Base-by-base conservation (phyloP, 768 basidiomycete species). In the Atractiella rhizophila region DNA sequence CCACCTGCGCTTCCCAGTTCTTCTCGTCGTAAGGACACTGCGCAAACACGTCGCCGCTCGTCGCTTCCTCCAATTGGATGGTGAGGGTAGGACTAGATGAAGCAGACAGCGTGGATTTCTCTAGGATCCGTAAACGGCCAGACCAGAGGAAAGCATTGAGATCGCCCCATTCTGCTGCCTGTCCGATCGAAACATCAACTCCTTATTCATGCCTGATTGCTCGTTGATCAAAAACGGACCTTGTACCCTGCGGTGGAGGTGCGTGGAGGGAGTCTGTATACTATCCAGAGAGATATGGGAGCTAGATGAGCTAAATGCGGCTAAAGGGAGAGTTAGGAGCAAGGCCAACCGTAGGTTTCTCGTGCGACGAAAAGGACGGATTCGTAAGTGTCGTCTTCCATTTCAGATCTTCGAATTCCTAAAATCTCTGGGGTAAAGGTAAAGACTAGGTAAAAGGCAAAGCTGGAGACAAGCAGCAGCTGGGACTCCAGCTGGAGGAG, bases 21-120 rank as follows among this genome's bases (percentile, higher is more conserved):
- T 26, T 4, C 24, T 51, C 49, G 15, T 35, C 37, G 43, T 47
- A 50, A 6, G 51, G 52, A 10, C 42, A 40, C 11, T 45, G 44
- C 12, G 54, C 49, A 20, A 54, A 53, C 13, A 49, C 43, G 32
- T 52, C 51, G 28, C 54, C 52, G 33, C 42, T 11, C 9, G 21
- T 4, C 27, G 19, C 29, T 25, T 15, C 21, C 19, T 25, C 16
- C 24, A 26, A 28, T 28, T 23, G 23, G 37, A 21, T n/a, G 2
- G 35, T 26, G 10, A 21, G 4, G 19, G 10, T 16, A n/a, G 36
- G 20, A 3, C n/a, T 5, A 28, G 10, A 2, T 12, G 15, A 1
- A 20, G n/a, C 6, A n/a, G 5, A n/a, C 21, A 15, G 11, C 21
- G 12, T 5, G 35, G 28, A 16, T 20, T 10, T 10, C 34, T 40